Evolutionary conservation across 2,329 filamentous ascomycete genomes (phyloP), one percentile per base, ranked within the genome.

Genomic region (Epichloe brachyelytri): DNA sequence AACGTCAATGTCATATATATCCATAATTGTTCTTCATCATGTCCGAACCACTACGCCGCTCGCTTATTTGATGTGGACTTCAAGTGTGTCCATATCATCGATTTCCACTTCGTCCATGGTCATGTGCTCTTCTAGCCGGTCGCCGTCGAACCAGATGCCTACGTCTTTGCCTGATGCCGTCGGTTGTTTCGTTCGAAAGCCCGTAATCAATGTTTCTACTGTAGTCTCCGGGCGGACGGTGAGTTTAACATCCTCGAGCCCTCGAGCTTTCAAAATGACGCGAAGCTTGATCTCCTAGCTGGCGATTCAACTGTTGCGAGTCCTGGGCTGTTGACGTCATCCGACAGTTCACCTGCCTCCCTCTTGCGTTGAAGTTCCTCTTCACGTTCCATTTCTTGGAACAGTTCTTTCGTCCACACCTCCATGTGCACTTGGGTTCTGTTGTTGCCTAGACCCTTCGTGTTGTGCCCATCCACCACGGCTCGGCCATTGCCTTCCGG

Each of bases 141-240:
- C 87, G 14, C 88, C 88, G 58, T 95, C 88, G 65, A 88, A 90
- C 57, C 76, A 72, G 11, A 95, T 69, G 38, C 75, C 73, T 3
- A 93, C 68, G 0, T 73, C 65, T 56, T 73, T 75, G 4, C 76
- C 73, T 1, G 68, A 61, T 0, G 68, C 65, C 17, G 90, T 63
- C 0, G 70, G 59, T 33, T 76, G 73, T 57, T 74, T 69, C 38
- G 70, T 70, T 48, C 79, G 76, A 63, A 85, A 91, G 3, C 74
- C 77, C 39, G 69, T 71, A 17, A 85, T 69, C 48, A 94, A 72
- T 49, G 77, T 80, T 34, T 73, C 74, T 22, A 89, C 73, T 2
- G 71, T 74, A 1, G 81, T 88, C 47, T 75, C 72, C 50, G 69
- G 64, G 33, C 71, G 69, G 2, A 77, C 73, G n/a, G 67, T 72